These are phyloP conservation scores for Mallotus nudiflorus DNA, from an alignment of 345 rosid species.

Conservation along the genomic window DNA sequence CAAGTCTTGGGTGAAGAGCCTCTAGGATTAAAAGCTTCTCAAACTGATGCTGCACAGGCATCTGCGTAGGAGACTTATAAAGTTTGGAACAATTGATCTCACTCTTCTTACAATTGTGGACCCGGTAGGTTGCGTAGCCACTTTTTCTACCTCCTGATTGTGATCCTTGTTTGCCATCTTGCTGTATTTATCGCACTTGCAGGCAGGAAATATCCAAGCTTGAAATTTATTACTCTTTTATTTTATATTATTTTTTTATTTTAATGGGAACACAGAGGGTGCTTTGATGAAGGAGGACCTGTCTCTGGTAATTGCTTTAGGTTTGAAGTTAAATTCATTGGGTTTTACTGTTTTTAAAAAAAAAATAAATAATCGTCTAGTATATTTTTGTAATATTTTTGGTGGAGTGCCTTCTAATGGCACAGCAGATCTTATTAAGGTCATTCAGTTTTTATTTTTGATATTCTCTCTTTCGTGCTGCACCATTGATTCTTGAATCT, in stretches of 20 bases:
- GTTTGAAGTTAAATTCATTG: not conserved
- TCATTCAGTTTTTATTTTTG: no score
- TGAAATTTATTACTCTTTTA: not conserved
- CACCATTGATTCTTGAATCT: no score
- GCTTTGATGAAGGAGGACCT: not conserved
- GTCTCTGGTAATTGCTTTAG: not conserved
- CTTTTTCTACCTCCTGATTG: not conserved
- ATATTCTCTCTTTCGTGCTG: no score
- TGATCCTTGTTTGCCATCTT: not conserved
- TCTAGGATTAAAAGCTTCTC: slow-evolving; percentile 22
- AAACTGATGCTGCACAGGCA: slow-evolving; percentile 21
- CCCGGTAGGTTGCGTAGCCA: slow-evolving; percentile 1
- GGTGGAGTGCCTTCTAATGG: no score
- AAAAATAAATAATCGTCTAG: not conserved
- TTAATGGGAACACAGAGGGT: not conserved
- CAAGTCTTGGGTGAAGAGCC: slow-evolving; percentile 29
- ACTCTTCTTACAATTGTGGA: slow-evolving; percentile 3
- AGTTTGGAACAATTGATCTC: slow-evolving; percentile 14
- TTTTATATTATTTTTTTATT: no score
- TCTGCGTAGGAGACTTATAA: slow-evolving; percentile 19
- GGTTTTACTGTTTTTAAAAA: not conserved
- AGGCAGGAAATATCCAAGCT: not conserved
- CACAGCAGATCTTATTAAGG: no score
- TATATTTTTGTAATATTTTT: not conserved
- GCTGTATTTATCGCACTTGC: not conserved